These are phyloP conservation scores for Cryomyces antarcticus DNA, from an alignment of 495 filamentous ascomycete species.

Conservation along the genomic window DNA sequence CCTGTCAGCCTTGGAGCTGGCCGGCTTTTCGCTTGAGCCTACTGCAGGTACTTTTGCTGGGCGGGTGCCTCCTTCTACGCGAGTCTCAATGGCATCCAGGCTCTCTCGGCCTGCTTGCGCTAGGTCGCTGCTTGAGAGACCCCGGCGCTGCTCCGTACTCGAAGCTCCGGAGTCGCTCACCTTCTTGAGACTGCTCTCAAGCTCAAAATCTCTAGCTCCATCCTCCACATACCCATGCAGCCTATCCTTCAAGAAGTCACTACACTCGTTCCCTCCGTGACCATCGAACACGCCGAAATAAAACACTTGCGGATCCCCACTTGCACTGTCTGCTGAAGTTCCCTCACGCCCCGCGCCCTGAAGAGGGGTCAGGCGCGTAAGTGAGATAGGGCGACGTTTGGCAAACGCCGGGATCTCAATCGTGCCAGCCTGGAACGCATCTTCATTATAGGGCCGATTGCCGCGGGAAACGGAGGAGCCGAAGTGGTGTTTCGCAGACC, in stretches of 20 bases:
- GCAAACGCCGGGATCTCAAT: slow-evolving; percentile 85
- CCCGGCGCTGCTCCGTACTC: slow-evolving; percentile 1
- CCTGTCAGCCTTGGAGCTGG: slow-evolving; percentile 10
- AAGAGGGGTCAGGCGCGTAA: slow-evolving; percentile 22
- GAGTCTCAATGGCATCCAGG: slow-evolving; percentile 18
- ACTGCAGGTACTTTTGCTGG: slow-evolving; percentile 8
- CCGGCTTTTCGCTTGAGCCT: slow-evolving; percentile 14
- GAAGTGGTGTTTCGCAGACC: slow-evolving; percentile 89
- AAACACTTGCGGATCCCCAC: slow-evolving; percentile 84
- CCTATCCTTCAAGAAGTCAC: slow-evolving; percentile 60
- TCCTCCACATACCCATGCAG: slow-evolving; percentile 82
- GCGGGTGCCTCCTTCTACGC: slow-evolving; percentile 12
- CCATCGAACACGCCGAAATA: slow-evolving; percentile 96
- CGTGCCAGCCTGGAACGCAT: slow-evolving; percentile 84
- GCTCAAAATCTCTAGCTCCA: slow-evolving; percentile 46
- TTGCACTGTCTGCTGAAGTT: slow-evolving; percentile 47
- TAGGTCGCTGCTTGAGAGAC: slow-evolving; percentile 7
- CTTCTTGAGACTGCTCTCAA: slow-evolving; percentile 44
- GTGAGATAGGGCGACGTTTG: slow-evolving; percentile 49
- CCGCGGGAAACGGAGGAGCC: slow-evolving; percentile 63
- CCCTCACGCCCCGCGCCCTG: slow-evolving; percentile 21
- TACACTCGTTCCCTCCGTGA: slow-evolving; percentile 81
- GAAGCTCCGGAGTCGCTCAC: neutral
- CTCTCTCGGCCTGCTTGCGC: slow-evolving; percentile 11
- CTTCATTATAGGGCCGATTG: slow-evolving; percentile 73